phyloP scores from a whole-genome alignment of 1,139 yeast species.

The Geotrichum reessii region DNA sequence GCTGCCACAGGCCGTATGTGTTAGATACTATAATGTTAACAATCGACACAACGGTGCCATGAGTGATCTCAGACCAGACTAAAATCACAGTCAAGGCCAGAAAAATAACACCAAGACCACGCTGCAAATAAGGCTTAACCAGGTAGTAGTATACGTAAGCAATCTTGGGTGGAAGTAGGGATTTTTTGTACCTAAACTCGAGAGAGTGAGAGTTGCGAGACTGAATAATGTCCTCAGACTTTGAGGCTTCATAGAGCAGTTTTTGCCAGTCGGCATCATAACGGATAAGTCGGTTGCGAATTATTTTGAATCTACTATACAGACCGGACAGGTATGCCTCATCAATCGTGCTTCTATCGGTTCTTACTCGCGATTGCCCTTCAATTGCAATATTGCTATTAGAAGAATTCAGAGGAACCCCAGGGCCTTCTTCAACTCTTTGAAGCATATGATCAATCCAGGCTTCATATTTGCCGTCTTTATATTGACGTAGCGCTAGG shows the following conservation, averaged over 20 bases:
- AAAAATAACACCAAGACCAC: conserved; percentile 40
- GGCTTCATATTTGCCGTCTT: conserved; percentile 34
- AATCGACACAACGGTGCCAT: conserved; percentile 60
- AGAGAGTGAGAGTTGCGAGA: conserved; percentile 21
- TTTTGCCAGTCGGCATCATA: conserved; percentile 40
- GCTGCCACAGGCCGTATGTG: conserved; percentile 35
- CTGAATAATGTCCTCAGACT: conserved; percentile 34
- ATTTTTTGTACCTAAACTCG: conserved; percentile 30
- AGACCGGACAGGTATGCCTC: conserved; percentile 30
- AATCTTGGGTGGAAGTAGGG: conserved; percentile 37
- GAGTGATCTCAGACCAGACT: conserved; percentile 68
- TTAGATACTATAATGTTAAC: conserved; percentile 47
- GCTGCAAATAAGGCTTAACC: conserved; percentile 45
- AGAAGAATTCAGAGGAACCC: conserved; percentile 16
- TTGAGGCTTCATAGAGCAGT: conserved; percentile 38
- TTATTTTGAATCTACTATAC: conserved; percentile 26
- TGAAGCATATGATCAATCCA: conserved; percentile 39
- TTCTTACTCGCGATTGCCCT: conserved; percentile 24
- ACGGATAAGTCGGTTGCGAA: conserved; percentile 32
- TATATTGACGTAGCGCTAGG: conserved; percentile 41
- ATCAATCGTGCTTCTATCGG: conserved; percentile 29
- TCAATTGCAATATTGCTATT: conserved; percentile 17
- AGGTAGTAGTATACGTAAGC: conserved; percentile 41
- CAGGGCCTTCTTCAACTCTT: conserved; percentile 28
- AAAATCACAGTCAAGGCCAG: conserved; percentile 49